A percentile compares a stretch with the other conserved stretches of the same genome.
Conservation (phyloP, 805 yeast species). For the Blastobotrys mokoenaii region DNA sequence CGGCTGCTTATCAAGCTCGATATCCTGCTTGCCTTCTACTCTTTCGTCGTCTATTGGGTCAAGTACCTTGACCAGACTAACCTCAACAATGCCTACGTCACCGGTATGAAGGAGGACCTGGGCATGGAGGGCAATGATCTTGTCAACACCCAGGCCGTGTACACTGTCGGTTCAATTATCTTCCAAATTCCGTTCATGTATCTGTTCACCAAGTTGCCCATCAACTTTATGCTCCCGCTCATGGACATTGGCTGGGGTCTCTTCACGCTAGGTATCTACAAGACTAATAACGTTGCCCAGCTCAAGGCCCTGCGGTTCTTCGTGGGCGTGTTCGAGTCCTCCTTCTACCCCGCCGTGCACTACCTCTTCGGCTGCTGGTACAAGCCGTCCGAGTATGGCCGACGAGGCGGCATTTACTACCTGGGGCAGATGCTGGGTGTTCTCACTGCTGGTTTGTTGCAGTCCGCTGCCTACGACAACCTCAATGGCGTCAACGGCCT, state of each 20-base stretch:
- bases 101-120: constrained; percentile 51
- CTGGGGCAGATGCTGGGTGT: constrained; percentile 56
- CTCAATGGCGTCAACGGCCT: constrained; percentile 46
- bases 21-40: constrained; percentile 43
- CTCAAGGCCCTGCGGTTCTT: constrained; percentile 58
- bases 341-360: constrained; percentile 45
- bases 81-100: constrained; percentile 55
- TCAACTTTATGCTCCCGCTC: constrained; percentile 43
- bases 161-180: constrained; percentile 48
- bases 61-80: constrained; percentile 57
- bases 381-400: constrained; percentile 45
- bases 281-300: constrained; percentile 40
- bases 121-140: constrained; percentile 55
- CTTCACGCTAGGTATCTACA: constrained; percentile 49
- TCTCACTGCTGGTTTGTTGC: constrained; percentile 54
- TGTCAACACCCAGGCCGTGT: constrained; percentile 48
- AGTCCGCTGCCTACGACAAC: constrained; percentile 42
- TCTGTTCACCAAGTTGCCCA: constrained; percentile 45
- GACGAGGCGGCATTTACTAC: constrained; percentile 57
- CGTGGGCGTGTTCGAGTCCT: constrained; percentile 62
- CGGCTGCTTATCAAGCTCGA: constrained; percentile 46
- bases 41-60: constrained; percentile 59
- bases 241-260: constrained; percentile 63
- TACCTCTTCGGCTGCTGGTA: constrained; percentile 45
- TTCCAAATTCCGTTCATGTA: constrained; percentile 58